These are phyloP conservation scores for Crithidia bombi DNA, from an alignment of 208 protist species.

Conservation along the genomic window DNA sequence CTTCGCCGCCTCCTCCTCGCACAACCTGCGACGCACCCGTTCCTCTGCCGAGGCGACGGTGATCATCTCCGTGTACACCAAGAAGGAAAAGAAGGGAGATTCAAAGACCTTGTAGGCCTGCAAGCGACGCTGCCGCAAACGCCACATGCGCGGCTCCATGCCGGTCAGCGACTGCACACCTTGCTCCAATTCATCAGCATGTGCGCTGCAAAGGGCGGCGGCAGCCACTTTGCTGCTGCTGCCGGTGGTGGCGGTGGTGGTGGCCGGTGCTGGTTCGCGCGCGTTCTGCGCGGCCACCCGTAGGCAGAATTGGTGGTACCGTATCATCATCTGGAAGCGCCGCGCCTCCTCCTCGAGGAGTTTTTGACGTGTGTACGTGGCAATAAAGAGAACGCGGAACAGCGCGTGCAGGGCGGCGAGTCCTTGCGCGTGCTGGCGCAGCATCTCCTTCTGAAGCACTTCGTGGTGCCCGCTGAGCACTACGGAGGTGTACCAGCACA, in stretches of 20 bases:
- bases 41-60: constrained; percentile 31
- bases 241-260: background rate
- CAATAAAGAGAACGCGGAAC: constrained; percentile 30
- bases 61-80: constrained; percentile 42
- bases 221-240: background rate
- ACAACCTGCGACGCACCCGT: constrained; percentile 20
- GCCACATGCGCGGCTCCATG: constrained; percentile 21
- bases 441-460: constrained; percentile 34
- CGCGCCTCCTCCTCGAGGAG: constrained; percentile 49
- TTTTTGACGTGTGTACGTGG: constrained; percentile 36
- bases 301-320: constrained; percentile 54
- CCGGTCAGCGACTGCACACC: background rate
- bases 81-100: constrained; percentile 55
- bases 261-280: background rate
- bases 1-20: constrained; percentile 16
- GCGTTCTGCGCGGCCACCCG: constrained; percentile 19
- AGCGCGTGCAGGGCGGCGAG: constrained; percentile 20
- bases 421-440: constrained; percentile 33
- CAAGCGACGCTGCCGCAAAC: constrained; percentile 31
- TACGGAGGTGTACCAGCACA: constrained; percentile 54
- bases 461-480: constrained; percentile 37
- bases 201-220: background rate
- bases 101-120: constrained; percentile 39
- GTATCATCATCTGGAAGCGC: constrained; percentile 39
- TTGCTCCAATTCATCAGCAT: background rate